A percentile compares a stretch with the other conserved stretches of the same genome.
These are phyloP conservation scores for Vitis cinerea DNA, from an alignment of 164 flowering plant genomes.

Conservation along the genomic window DNA sequence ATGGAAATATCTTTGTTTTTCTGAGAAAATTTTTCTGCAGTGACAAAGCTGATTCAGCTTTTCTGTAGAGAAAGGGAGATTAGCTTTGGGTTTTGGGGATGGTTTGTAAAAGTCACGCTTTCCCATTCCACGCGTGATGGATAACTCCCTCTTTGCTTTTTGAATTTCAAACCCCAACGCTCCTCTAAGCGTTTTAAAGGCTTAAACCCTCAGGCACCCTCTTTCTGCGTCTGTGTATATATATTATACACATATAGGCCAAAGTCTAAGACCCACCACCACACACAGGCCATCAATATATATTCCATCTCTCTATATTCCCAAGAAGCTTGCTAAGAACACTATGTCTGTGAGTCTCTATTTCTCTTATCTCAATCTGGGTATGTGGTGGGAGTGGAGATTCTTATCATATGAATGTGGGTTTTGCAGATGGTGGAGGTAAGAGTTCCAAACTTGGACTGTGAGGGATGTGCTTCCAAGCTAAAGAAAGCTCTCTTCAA, in stretches of 20 bases:
- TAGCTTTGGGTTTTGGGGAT: constrained; percentile 1
- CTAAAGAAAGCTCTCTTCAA: constrained; percentile 62
- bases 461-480: constrained; percentile 78
- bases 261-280: neutral
- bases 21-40: too few species aligned
- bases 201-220: neutral
- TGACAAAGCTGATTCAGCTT: too few species aligned
- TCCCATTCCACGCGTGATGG: constrained; percentile 36
- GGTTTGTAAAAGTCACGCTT: constrained; percentile 11
- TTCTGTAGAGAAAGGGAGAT: constrained; percentile 4
- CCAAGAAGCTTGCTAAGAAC: neutral
- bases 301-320: neutral
- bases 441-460: constrained; percentile 74
- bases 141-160: constrained; percentile 7
- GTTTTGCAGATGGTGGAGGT: constrained; percentile 61
- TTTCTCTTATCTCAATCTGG: neutral
- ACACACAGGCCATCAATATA: neutral
- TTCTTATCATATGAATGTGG: constrained; percentile 5
- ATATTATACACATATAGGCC: neutral
- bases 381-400: neutral
- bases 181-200: neutral
- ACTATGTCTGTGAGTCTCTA: constrained; percentile 34
- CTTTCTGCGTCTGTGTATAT: constrained; percentile 3
- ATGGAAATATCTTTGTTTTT: too few species aligned
- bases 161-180: constrained; percentile 33